Evolutionary conservation across 1,139 yeast genomes (phyloP).

Genomic region (Nakaseomyces delphensis): DNA sequence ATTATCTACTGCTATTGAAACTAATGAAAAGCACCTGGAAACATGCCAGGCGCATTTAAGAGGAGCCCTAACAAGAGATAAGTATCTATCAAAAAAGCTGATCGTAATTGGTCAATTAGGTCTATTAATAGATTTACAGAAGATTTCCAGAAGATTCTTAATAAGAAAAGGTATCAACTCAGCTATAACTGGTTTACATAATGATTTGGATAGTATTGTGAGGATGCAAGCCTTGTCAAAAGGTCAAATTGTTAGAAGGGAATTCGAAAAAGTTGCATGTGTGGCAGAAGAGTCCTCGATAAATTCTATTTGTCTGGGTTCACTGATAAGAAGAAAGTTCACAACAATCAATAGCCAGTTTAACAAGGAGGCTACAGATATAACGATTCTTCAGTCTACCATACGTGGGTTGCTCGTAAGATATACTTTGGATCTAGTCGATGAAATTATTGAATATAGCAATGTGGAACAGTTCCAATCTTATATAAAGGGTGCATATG

Average conservation of each 20-base stretch:
- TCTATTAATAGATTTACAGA: neutral
- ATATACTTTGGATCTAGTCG: slow-evolving; percentile 40
- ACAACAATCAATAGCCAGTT: neutral
- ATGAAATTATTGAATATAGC: slow-evolving; percentile 43
- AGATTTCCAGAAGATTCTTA: neutral
- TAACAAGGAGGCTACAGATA: slow-evolving; percentile 14
- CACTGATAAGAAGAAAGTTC: slow-evolving; percentile 23
- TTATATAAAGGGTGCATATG: slow-evolving; percentile 30
- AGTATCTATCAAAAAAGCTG: neutral
- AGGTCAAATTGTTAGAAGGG: neutral
- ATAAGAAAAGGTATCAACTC: neutral
- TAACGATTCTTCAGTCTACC: slow-evolving; percentile 34
- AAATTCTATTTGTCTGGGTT: slow-evolving; percentile 13
- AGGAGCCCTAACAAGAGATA: slow-evolving; percentile 28
- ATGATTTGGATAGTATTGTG: neutral
- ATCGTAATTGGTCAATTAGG: neutral
- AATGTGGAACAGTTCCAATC: slow-evolving; percentile 35
- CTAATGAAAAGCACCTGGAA: neutral
- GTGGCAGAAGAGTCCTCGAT: neutral
- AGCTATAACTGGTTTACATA: neutral
- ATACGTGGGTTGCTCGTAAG: slow-evolving; percentile 44
- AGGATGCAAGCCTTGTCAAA: neutral
- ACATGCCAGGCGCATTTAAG: slow-evolving; percentile 34
- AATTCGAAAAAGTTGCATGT: neutral
- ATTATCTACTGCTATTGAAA: neutral